These are phyloP conservation scores for Adansonia gregorii DNA, from an alignment of 441 rosid genomes.

Conservation along the genomic window DNA sequence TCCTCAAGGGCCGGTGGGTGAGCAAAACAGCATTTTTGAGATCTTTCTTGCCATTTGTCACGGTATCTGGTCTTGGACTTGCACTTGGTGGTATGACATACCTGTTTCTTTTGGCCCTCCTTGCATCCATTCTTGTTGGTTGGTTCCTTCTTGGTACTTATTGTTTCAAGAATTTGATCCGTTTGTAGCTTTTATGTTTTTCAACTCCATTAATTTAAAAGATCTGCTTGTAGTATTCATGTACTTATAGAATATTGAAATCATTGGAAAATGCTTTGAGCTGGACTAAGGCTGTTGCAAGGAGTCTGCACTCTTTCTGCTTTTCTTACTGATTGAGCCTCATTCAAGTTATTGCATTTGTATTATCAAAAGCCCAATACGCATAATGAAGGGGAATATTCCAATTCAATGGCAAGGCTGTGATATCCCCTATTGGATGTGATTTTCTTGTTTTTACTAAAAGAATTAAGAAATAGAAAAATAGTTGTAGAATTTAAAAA, in stretches of 20 bases:
- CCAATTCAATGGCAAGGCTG: too few relatives aligned
- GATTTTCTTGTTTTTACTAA: too few relatives aligned
- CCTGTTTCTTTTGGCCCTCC: conserved; percentile 42
- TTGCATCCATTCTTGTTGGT: conserved; percentile 48
- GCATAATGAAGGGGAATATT: too few relatives aligned
- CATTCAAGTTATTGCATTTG: too few relatives aligned
- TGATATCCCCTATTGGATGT: too few relatives aligned
- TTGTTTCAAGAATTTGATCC: conserved; percentile 65
- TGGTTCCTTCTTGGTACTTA: conserved; percentile 69
- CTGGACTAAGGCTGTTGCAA: too few relatives aligned
- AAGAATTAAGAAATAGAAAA: too few relatives aligned
- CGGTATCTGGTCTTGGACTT: conserved; percentile 49
- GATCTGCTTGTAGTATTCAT: neutral
- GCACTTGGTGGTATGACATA: conserved; percentile 57
- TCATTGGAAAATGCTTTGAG: too few relatives aligned
- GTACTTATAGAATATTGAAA: too few relatives aligned
- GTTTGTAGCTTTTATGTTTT: conserved; percentile 45
- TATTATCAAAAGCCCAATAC: too few relatives aligned
- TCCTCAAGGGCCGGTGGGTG: conserved; percentile 66
- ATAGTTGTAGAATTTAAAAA: too few relatives aligned
- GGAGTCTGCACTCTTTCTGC: neutral
- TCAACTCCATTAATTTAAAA: conserved; percentile 17
- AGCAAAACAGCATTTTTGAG: conserved; percentile 45
- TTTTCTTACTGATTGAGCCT: neutral
- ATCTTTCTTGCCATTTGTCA: conserved; percentile 48